Base-by-base conservation (phyloP, 2,329 filamentous ascomycete species). In the Hypoxylon sp. region DNA sequence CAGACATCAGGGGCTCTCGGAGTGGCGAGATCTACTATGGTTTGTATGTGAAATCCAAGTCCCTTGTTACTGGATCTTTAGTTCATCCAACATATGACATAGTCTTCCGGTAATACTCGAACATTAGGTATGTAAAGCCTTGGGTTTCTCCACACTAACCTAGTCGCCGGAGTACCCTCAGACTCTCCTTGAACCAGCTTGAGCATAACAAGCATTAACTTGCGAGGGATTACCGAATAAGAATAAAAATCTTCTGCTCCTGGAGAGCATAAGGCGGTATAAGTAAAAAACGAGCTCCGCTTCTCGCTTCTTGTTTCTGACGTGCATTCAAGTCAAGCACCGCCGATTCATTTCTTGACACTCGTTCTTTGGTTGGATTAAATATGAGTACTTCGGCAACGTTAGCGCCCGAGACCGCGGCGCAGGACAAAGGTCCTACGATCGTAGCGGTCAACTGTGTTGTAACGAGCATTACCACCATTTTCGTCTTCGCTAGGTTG, bases 401-500 rank as follows among this genome's bases (percentile, higher is more conserved):
- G 1, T 22, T 46, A 22, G 14, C 52, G n/a, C 46, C 59, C 46
- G 53, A 48, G 29, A n/a, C 44, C 14, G 64, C 69, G 3, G 64
- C 67, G 10, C 44, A 76, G 48, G 53, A 80, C 59, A 81, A 81
- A 59, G 80, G 80, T 3, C 78, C 80, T 0, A 68, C 66, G 50
- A 79, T 81, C 46, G 58, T 82, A 6, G 74, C 70, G 1, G 73
- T 77, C 6, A 71, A 77, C 33, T 79, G 76, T 72, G 63, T 73
- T 2, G 70, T 82, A 60, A 78, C 76, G 2, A 67, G 66, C 1
- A 11, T 82, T 19, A 77, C 74, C 3, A 74, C 75, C 3, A 2
- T 79, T 5, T 75, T 81, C 10, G 78, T 80, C 3, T 35, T 57
- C 2, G 76, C 77, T 1, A 75, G 81, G 5, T 64, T 82, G 11